Evolutionary conservation across 2,329 filamentous ascomycete genomes (phyloP).

Genomic region (Epichloe baconii): DNA sequence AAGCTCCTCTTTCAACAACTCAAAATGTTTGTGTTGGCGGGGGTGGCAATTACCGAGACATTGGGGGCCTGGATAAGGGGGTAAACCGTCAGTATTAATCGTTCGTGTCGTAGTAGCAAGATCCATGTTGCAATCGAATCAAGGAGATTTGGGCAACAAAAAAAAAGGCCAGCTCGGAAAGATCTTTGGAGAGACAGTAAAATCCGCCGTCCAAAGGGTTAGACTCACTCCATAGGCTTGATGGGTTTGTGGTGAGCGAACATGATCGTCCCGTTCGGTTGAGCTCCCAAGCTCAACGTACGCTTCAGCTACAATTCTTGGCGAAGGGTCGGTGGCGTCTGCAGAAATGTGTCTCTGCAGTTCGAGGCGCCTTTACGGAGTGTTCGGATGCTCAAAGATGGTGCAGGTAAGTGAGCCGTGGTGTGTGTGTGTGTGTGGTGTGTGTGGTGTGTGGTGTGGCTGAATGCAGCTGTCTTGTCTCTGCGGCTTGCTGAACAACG

Average conservation of each 20-base stretch:
- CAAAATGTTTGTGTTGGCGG: background rate
- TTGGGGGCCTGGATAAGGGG: conserved; percentile 21
- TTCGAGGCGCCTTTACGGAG: background rate
- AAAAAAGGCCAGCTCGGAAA: background rate
- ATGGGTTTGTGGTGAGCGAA: conserved; percentile 26
- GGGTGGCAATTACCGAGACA: conserved; percentile 15
- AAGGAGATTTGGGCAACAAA: background rate
- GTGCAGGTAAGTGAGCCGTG: too few species aligned
- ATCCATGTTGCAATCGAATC: conserved; percentile 1
- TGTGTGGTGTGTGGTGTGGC: background rate
- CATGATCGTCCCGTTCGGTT: conserved; percentile 12
- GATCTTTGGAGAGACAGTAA: background rate
- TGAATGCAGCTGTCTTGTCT: background rate
- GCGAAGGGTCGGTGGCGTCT: conserved; percentile 1
- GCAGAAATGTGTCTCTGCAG: background rate
- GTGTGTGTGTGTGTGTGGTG: too few species aligned
- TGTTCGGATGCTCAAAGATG: background rate
- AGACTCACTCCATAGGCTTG: conserved; percentile 25
- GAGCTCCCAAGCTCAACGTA: conserved; percentile 3
- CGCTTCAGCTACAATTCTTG: background rate
- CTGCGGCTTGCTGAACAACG: background rate
- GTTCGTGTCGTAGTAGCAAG: conserved; percentile 6
- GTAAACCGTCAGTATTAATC: conserved; percentile 10
- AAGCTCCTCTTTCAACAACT: background rate
- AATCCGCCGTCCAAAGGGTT: background rate